Percentiles rank a stretch among this genome's conserved stretches.
Conservation (phyloP, 2,329 filamentous ascomycete species). For the Metarhizium album region DNA sequence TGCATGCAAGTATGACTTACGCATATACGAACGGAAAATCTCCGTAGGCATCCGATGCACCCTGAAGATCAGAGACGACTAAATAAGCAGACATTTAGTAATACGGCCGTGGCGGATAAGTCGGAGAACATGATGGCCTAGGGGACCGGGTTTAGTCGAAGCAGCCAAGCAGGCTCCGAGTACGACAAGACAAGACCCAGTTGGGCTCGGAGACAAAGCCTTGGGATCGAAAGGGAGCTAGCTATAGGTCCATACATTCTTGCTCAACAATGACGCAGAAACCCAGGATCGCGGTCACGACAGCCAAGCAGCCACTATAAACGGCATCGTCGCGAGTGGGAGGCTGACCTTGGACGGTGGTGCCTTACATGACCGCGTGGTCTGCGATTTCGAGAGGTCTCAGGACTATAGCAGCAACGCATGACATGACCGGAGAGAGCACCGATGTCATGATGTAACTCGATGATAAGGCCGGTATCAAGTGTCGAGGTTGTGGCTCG, state of each 20-base stretch:
- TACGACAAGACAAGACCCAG: too few relatives aligned
- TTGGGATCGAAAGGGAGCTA: too few relatives aligned
- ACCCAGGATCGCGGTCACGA: constrained; percentile 4
- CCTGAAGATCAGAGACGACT: too few relatives aligned
- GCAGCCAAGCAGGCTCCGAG: not conserved
- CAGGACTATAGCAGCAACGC: constrained; percentile 10
- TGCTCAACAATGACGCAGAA: constrained; percentile 4
- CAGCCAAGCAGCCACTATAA: not conserved
- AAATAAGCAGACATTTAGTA: too few relatives aligned
- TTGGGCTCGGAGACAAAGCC: too few relatives aligned
- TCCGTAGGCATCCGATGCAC: not conserved
- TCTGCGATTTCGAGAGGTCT: constrained; percentile 8
- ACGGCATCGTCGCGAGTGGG: not conserved
- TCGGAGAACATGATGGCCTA: not conserved
- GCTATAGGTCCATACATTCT: too few relatives aligned
- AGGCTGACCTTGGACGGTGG: constrained; percentile 11
- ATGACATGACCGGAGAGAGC: constrained; percentile 16
- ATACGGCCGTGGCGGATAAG: too few relatives aligned
- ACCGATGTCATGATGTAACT: constrained; percentile 18
- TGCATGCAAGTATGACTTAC: not conserved
- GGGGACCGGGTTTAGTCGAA: not conserved
- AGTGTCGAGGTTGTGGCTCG: constrained; percentile 18
- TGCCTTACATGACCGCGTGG: constrained; percentile 22
- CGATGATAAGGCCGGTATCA: constrained; percentile 14
- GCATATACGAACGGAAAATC: not conserved